Percentiles rank a stretch among this genome's conserved stretches.
Conservation (phyloP, 1,284 basidiomycete genomes). For the Prillingera fragicola region DNA sequence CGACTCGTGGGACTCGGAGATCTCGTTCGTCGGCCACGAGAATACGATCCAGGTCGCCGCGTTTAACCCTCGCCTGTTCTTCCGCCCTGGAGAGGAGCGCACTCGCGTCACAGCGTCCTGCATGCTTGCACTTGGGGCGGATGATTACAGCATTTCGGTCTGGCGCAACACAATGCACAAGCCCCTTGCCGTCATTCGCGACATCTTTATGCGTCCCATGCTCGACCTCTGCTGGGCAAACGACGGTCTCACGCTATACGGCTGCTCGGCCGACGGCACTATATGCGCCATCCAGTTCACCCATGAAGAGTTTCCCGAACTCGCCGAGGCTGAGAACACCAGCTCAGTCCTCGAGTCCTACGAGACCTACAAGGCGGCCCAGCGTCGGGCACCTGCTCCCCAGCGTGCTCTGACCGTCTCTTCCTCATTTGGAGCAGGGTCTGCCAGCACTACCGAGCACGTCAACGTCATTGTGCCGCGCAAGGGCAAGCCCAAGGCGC, state of each 20-base stretch:
- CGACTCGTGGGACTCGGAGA: conserved; percentile 78
- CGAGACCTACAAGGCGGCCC: conserved; percentile 54
- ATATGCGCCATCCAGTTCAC: conserved; percentile 83
- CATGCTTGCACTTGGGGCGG: conserved; percentile 81
- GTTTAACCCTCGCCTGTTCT: conserved; percentile 88
- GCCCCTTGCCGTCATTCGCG: conserved; percentile 85
- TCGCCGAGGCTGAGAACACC: conserved; percentile 68
- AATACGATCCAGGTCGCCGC: conserved; percentile 96
- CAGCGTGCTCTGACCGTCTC: conserved; percentile 14
- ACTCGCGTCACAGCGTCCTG: conserved; percentile 36
- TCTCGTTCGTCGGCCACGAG: conserved; percentile 92
- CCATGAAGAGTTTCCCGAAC: conserved; percentile 70
- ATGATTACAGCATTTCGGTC: conserved; percentile 72
- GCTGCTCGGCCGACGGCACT: conserved; percentile 92
- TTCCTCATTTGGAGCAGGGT: conserved; percentile 16
- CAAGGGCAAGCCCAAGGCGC: conserved; percentile 15
- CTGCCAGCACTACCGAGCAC: conserved; percentile 9
- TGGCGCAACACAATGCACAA: conserved; percentile 88
- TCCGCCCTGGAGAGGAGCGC: conserved; percentile 55
- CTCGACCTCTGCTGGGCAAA: conserved; percentile 94
- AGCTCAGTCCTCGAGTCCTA: conserved; percentile 73
- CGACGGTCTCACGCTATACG: conserved; percentile 87
- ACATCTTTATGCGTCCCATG: conserved; percentile 89
- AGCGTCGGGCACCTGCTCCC: conserved; percentile 7
- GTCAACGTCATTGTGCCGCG: conserved; percentile 21